These are phyloP conservation scores for Canavalia ensiformis DNA, from an alignment of 306 rosid genomes.

Conservation along the genomic window DNA sequence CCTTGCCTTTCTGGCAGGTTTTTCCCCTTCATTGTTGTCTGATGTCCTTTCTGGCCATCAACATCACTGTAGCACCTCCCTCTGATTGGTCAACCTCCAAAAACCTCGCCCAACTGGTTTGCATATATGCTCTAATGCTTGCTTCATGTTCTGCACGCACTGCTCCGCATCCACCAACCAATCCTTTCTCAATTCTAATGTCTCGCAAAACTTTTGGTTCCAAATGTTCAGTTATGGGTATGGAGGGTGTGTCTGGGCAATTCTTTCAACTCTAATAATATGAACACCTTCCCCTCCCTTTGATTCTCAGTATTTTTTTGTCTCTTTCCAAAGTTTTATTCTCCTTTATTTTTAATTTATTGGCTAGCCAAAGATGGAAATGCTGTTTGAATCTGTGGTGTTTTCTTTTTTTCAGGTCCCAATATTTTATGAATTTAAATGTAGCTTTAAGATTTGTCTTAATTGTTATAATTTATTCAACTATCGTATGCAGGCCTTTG, in stretches of 20 bases:
- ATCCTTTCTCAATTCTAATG: conserved; percentile 1
- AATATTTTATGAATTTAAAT: conserved; percentile 32
- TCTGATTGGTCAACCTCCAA: background rate
- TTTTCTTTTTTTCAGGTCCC: conserved; percentile 1
- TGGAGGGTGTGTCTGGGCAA: background rate
- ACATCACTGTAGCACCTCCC: background rate
- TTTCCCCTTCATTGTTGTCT: no score
- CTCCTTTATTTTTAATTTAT: conserved; percentile 8
- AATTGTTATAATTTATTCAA: conserved; percentile 26
- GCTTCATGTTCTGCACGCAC: no score
- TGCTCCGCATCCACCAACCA: background rate
- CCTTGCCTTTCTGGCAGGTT: background rate
- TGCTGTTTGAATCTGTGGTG: background rate
- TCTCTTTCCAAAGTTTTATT: conserved; percentile 18
- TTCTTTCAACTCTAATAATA: background rate
- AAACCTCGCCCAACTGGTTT: background rate
- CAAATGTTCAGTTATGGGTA: background rate
- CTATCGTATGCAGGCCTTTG: conserved; percentile 74
- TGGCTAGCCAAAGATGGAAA: background rate
- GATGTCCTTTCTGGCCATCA: background rate
- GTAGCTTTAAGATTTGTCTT: conserved; percentile 15
- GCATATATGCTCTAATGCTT: no score
- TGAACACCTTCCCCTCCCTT: conserved; percentile 7
- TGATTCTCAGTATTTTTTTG: background rate
- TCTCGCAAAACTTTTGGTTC: background rate